A percentile compares a stretch with the other conserved stretches of the same genome.
phyloP scores from a whole-genome alignment of 345 rosid species.

The Mercurialis annua region DNA sequence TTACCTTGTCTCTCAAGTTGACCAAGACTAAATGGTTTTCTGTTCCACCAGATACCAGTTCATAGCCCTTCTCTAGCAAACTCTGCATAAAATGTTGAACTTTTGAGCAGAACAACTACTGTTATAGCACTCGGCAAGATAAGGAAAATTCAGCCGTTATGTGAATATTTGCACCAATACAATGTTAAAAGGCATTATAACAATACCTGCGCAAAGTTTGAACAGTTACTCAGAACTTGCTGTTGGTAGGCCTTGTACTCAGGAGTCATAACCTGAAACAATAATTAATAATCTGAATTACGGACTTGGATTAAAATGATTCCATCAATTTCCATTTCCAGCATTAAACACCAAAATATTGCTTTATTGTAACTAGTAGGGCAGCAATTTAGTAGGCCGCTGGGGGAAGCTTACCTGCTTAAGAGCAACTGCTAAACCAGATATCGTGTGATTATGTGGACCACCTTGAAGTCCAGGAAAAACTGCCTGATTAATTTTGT shows the following conservation, averaged over 20 bases:
- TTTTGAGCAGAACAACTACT: neutral
- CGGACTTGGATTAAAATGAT: slow-evolving; percentile 3
- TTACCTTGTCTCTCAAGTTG: slow-evolving; percentile 78
- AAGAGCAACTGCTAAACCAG: slow-evolving; percentile 89
- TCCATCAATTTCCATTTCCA: neutral
- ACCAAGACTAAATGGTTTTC: slow-evolving; percentile 93
- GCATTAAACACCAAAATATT: neutral
- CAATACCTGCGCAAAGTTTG: slow-evolving; percentile 70
- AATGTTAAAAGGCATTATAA: neutral
- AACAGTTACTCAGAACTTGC: slow-evolving; percentile 78
- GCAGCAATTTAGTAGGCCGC: neutral
- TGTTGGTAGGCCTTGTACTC: slow-evolving; percentile 90
- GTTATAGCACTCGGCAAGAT: slow-evolving; percentile 20
- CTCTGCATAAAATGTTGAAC: slow-evolving; percentile 47
- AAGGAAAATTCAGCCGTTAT: slow-evolving; percentile 8
- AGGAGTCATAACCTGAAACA: slow-evolving; percentile 59
- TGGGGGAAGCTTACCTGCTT: slow-evolving; percentile 58
- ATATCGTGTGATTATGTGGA: slow-evolving; percentile 91
- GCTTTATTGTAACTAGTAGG: neutral
- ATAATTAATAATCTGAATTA: slow-evolving; percentile 16
- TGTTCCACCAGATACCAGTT: slow-evolving; percentile 93
- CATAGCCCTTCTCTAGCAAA: slow-evolving; percentile 69
- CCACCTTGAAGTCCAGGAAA: slow-evolving; percentile 99
- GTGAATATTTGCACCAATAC: slow-evolving; percentile 5
- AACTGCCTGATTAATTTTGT: slow-evolving; percentile 85